Percentiles rank a stretch among this genome's conserved stretches.
phyloP scores from a whole-genome alignment of 345 rosid genomes.

The Aquilaria sinensis region DNA sequence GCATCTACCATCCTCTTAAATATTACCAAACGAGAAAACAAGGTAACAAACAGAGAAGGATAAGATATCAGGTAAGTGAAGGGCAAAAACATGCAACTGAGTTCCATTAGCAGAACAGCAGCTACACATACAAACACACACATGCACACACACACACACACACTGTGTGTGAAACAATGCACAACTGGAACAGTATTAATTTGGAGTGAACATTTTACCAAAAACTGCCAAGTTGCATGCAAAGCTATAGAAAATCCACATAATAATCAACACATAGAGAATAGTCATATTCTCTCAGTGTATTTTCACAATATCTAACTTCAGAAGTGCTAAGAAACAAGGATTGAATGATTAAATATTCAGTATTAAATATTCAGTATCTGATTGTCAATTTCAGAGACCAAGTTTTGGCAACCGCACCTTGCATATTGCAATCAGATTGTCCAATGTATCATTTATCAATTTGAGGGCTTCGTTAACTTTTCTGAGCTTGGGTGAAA shows the following conservation, averaged over 20 bases:
- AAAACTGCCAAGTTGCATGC: neutral
- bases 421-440: slow-evolving; percentile 84
- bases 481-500: slow-evolving; percentile 81
- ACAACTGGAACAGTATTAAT: no score
- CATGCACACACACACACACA: neutral
- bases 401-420: slow-evolving; percentile 25
- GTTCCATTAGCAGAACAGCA: neutral
- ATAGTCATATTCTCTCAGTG: no score
- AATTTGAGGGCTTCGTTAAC: slow-evolving; percentile 68
- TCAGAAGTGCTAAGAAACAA: no score
- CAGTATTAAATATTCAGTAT: no score
- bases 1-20: slow-evolving; percentile 87
- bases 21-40: slow-evolving; percentile 4
- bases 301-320: no score
- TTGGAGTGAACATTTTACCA: no score
- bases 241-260: neutral
- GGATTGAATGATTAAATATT: no score
- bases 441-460: slow-evolving; percentile 68
- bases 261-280: no score
- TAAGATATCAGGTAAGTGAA: neutral
- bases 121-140: neutral
- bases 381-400: neutral
- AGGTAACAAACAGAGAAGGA: no score
- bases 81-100: neutral
- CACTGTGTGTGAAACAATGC: no score